A percentile compares a stretch with the other conserved stretches of the same genome.
Evolutionary conservation across 1,284 basidiomycete species (phyloP).

Genomic region (Trichosporon coremiiforme): DNA sequence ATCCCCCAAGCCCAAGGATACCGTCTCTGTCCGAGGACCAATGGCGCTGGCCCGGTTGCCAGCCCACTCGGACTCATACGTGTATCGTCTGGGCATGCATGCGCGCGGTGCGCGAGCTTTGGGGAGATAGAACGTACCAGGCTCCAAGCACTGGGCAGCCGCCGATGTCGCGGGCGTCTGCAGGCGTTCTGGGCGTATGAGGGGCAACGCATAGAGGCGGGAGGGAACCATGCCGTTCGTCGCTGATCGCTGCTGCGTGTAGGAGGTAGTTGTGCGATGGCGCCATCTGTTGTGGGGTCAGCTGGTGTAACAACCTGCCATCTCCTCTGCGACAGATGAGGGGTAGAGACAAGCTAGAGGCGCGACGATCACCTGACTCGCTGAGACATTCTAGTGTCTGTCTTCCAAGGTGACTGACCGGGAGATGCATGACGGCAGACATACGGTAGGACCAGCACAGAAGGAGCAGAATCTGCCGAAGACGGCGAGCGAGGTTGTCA

Average conservation of each 20-base stretch:
- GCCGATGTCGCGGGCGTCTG: slow-evolving; percentile 2
- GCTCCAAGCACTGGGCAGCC: slow-evolving; percentile 3
- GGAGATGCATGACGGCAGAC: background rate
- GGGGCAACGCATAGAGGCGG: background rate
- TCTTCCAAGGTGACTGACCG: background rate
- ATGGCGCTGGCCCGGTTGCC: background rate
- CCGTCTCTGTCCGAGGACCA: slow-evolving; percentile 17
- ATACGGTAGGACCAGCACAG: background rate
- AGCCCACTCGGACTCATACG: slow-evolving; percentile 1
- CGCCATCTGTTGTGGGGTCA: slow-evolving; percentile 4
- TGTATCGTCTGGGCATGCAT: background rate
- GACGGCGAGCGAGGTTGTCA: background rate
- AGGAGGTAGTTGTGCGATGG: slow-evolving; percentile 10
- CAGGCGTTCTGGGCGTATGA: background rate
- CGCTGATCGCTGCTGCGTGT: background rate
- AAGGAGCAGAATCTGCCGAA: background rate
- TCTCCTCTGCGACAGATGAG: background rate
- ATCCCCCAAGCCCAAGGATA: background rate
- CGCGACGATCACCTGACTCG: background rate
- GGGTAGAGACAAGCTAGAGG: background rate
- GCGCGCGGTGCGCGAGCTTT: background rate
- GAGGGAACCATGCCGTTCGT: background rate
- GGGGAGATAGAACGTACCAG: background rate
- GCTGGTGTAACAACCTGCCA: background rate
- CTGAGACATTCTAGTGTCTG: background rate